These are phyloP conservation scores for Nymphaea thermarum DNA, from an alignment of 164 flowering plant genomes.

Conservation along the genomic window DNA sequence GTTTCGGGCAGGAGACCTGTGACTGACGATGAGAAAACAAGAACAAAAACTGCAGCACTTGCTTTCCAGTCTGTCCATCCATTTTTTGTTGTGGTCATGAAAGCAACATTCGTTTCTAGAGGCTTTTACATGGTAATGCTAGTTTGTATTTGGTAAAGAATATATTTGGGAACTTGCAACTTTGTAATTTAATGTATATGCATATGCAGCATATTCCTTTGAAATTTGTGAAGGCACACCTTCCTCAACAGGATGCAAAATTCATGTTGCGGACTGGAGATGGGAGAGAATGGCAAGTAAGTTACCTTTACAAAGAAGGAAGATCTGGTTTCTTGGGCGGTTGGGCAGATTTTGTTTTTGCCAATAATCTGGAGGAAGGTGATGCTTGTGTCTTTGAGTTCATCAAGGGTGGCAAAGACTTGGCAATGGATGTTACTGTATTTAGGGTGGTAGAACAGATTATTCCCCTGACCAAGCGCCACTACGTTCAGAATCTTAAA, in stretches of 20 bases:
- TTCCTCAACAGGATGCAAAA: not conserved
- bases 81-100: conserved; percentile 3
- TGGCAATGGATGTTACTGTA: conserved; percentile 1
- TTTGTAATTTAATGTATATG: not conserved
- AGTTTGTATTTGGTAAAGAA: not conserved
- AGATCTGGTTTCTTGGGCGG: not conserved
- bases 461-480: not conserved
- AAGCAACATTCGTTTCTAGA: not conserved
- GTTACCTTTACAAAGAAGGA: not conserved
- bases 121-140: not conserved
- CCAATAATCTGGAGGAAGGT: conserved; percentile 3
- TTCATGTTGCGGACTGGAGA: not conserved
- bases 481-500: not conserved
- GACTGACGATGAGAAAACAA: not conserved
- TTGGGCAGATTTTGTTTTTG: not conserved
- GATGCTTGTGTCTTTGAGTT: conserved; percentile 5
- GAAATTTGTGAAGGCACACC: not conserved
- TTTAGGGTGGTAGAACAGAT: conserved; percentile 1
- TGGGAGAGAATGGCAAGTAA: not conserved
- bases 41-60: not conserved
- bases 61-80: conserved; percentile 2
- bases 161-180: not conserved
- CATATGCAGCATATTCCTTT: conserved; percentile 1
- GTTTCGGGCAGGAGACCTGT: conserved; percentile 4
- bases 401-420: not conserved